Conservation (phyloP, 2,329 filamentous ascomycete species). For the Claviceps digitariae region DNA sequence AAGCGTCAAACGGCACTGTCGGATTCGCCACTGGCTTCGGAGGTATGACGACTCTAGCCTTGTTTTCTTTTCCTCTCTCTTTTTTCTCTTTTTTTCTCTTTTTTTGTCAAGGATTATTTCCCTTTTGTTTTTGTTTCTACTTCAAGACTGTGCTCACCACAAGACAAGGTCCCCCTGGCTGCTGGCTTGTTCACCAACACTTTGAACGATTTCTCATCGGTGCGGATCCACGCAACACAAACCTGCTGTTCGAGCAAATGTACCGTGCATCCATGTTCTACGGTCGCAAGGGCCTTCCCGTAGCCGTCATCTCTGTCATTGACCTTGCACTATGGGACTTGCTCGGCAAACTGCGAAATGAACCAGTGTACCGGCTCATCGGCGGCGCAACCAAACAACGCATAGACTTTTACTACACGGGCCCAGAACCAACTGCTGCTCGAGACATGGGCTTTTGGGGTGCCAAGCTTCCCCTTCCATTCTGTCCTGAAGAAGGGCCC, state of each 20-base stretch:
- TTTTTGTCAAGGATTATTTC: too few species aligned
- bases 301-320: conserved; percentile 87
- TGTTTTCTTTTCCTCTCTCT: neutral
- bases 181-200: conserved; percentile 88
- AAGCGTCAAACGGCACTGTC: conserved; percentile 80
- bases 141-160: neutral
- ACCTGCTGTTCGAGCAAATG: conserved; percentile 91
- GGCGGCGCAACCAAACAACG: conserved; percentile 76
- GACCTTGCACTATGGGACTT: conserved; percentile 90
- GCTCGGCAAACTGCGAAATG: conserved; percentile 76
- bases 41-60: conserved; percentile 33
- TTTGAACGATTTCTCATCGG: conserved; percentile 86
- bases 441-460: conserved; percentile 82
- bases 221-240: conserved; percentile 80
- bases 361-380: conserved; percentile 90
- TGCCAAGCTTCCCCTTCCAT: conserved; percentile 80
- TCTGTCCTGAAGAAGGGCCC: conserved; percentile 76
- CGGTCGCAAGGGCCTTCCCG: conserved; percentile 78
- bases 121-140: too few species aligned
- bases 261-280: conserved; percentile 95
- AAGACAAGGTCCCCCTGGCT: conserved; percentile 60
- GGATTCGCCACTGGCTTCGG: conserved; percentile 92
- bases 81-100: neutral
- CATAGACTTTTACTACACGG: conserved; percentile 89
- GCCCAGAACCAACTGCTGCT: conserved; percentile 67